Conservation (phyloP, 1,139 yeast genomes). For the Waltiozyma solani region DNA sequence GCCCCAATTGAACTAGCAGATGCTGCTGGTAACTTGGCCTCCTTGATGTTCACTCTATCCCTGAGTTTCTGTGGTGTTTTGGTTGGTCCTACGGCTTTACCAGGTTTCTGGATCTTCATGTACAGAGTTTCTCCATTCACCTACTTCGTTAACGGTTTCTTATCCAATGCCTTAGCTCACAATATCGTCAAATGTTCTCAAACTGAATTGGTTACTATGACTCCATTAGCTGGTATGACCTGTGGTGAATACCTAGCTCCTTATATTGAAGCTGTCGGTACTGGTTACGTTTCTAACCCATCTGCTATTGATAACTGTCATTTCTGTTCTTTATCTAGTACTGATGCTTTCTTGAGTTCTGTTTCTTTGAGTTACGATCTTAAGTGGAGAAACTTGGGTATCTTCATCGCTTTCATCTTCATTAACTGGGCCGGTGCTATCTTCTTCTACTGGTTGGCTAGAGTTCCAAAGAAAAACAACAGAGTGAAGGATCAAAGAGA, state of each 20-base stretch:
- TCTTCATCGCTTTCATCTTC: slow-evolving; percentile 27
- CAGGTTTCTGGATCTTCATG: slow-evolving; percentile 54
- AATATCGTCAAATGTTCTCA: slow-evolving; percentile 36
- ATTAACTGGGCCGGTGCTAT: slow-evolving; percentile 45
- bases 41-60: slow-evolving; percentile 54
- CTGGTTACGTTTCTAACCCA: slow-evolving; percentile 41
- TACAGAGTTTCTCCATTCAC: slow-evolving; percentile 60
- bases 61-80: slow-evolving; percentile 80
- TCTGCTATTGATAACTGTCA: slow-evolving; percentile 36
- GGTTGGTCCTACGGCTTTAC: slow-evolving; percentile 47
- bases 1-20: slow-evolving; percentile 60
- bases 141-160: slow-evolving; percentile 40
- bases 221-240: slow-evolving; percentile 40
- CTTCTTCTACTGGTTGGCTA: slow-evolving; percentile 60
- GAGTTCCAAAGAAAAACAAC: slow-evolving; percentile 48
- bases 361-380: slow-evolving; percentile 34
- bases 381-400: slow-evolving; percentile 66
- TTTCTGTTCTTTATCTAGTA: slow-evolving; percentile 38
- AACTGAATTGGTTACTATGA: slow-evolving; percentile 35
- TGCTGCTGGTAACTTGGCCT: slow-evolving; percentile 63
- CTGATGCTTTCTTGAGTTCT: slow-evolving; percentile 39
- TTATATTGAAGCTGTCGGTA: slow-evolving; percentile 37
- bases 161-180: slow-evolving; percentile 44
- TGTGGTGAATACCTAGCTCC: slow-evolving; percentile 43
- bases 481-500: slow-evolving; percentile 15